Evolutionary conservation across 768 basidiomycete genomes (phyloP), one percentile per base, ranked within the genome.

Genomic region (Russula earlei): DNA sequence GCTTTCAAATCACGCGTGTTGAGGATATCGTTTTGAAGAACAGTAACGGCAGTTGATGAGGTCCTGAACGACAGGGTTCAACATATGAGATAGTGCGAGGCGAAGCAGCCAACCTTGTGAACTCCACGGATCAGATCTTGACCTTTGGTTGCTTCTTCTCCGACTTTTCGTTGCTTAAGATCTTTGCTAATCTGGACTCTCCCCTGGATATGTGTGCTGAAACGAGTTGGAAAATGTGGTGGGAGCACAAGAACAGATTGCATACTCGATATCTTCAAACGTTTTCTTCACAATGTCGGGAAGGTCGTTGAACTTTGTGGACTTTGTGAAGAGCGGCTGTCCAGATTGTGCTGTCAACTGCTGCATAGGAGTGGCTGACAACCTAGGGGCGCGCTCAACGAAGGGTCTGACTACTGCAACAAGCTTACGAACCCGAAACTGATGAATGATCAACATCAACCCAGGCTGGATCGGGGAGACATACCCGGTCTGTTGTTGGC

Each of bases 231-330:
- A n/a, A 63, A 61, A 46, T 20, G 60, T 7, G 50, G 9, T 44
- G 37, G 6, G 56, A 17, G 55, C 15, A 17, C 36, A 34, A 48
- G 41, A 31, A 17, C 46, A 37, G 34, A 7, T 5, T 27, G 63
- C 81, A 55, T 61, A 91, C 89, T 91, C 89, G 41, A 91, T 78
- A 37, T 68, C 66, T 64, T 90, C 89, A 17, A 91, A 72, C 4
- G 69, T 73, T 58, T 70, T 81, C 69, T 81, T 86, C 20, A 83
- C 58, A 2, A 80, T 75, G 49, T 91, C 87, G 1, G 86, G 82
- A 4, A 91, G 69, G 66, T 91, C 89, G 52, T 91, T 91, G 68
- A 89, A 91, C 65, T 88, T 91, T 0, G 87, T 87, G 0, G 75
- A 72, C 54, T 72, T 77, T 27, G 73, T 73, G 62, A 83, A 78